These are phyloP conservation scores for Evansstolkia leycettana DNA, from an alignment of 495 filamentous ascomycete species.

Conservation along the genomic window DNA sequence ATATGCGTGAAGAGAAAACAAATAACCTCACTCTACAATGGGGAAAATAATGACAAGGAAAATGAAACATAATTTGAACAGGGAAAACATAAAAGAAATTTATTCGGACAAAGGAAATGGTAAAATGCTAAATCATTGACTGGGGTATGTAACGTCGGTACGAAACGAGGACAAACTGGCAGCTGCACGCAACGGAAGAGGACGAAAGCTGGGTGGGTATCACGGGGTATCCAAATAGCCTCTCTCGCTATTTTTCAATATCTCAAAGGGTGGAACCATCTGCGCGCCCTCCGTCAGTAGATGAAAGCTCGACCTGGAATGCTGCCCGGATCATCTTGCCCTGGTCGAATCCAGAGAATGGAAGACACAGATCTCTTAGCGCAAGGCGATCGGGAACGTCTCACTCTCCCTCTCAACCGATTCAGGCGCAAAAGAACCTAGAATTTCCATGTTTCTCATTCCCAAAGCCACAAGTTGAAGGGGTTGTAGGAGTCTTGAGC, in stretches of 20 bases:
- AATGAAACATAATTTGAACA: background rate
- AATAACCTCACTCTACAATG: background rate
- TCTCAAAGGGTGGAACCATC: constrained; percentile 11
- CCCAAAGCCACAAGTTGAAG: no score
- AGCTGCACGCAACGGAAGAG: constrained; percentile 29
- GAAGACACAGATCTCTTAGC: no score
- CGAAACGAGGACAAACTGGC: constrained; percentile 18
- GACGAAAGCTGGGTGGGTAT: constrained; percentile 33
- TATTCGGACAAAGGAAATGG: constrained; percentile 9
- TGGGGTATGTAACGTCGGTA: constrained; percentile 14
- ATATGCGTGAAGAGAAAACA: background rate
- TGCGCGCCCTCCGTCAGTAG: constrained; percentile 13
- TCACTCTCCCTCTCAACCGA: no score
- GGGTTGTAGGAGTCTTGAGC: no score
- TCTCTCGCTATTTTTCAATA: constrained; percentile 24
- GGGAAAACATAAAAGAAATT: constrained; percentile 1
- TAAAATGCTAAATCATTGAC: constrained; percentile 8
- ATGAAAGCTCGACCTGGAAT: constrained; percentile 8
- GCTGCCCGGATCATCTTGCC: constrained; percentile 1
- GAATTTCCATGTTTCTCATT: background rate
- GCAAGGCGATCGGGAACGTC: no score
- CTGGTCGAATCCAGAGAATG: no score
- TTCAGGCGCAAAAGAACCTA: no score
- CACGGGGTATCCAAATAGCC: constrained; percentile 34
- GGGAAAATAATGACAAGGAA: constrained; percentile 1